Conservation (phyloP, 2,329 filamentous ascomycete genomes). For the Bipolaris victoriae region DNA sequence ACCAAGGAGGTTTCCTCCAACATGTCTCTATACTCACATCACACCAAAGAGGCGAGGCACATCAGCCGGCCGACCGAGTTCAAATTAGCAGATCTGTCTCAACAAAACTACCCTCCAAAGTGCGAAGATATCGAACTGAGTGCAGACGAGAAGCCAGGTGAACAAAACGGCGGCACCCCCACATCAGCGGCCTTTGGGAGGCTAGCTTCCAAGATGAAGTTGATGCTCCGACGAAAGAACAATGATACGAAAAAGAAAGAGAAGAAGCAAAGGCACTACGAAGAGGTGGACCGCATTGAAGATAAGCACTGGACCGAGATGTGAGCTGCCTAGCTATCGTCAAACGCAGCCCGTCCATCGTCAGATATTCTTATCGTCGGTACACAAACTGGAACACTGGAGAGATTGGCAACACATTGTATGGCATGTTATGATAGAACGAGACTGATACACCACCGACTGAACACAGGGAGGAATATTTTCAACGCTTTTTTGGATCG, state of each 20-base stretch:
- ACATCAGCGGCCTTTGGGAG: constrained; percentile 35
- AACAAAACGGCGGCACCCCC: constrained; percentile 18
- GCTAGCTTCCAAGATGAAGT: constrained; percentile 41
- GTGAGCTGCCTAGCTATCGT: constrained; percentile 13
- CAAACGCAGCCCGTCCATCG: neutral
- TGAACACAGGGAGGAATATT: neutral
- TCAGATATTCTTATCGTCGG: neutral
- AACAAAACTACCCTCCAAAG: constrained; percentile 24
- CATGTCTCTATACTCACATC: constrained; percentile 23
- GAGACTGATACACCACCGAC: neutral
- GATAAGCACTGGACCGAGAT: constrained; percentile 48
- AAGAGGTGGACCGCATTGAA: constrained; percentile 41
- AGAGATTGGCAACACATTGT: neutral
- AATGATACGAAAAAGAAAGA: constrained; percentile 34
- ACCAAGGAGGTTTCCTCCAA: constrained; percentile 13
- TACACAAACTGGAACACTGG: too few species aligned
- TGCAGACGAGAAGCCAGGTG: constrained; percentile 14
- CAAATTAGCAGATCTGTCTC: constrained; percentile 15
- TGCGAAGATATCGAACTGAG: constrained; percentile 22
- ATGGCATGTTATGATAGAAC: neutral
- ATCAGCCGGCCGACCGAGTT: constrained; percentile 8
- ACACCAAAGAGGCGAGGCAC: constrained; percentile 17
- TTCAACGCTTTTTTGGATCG: neutral
- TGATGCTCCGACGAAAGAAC: constrained; percentile 35
- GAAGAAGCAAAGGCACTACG: constrained; percentile 30